Percentiles rank a stretch among this genome's conserved stretches.
Conservation (phyloP, 2,329 filamentous ascomycete species). For the Penicillium sp. region DNA sequence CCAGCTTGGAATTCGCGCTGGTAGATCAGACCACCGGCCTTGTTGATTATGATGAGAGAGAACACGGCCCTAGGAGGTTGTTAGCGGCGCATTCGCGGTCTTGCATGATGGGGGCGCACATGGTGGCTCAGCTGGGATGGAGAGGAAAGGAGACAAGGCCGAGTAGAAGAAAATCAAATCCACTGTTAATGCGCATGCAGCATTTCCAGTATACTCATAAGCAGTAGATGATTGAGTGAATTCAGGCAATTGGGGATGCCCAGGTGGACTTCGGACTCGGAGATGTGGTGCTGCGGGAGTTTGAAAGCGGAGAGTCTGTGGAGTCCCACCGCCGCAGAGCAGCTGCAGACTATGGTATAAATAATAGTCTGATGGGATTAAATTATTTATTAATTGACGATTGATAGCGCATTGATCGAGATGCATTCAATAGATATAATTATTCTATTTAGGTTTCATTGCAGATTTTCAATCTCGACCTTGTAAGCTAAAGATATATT, state of each 20-base stretch:
- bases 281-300: too few relatives aligned
- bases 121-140: constrained; percentile 15
- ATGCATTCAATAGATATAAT: too few relatives aligned
- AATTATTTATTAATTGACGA: too few relatives aligned
- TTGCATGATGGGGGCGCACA: constrained; percentile 19
- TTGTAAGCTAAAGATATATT: too few relatives aligned
- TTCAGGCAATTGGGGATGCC: neutral
- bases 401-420: too few relatives aligned
- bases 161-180: constrained; percentile 3
- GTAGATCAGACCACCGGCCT: constrained; percentile 94
- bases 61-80: constrained; percentile 78
- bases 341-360: too few relatives aligned
- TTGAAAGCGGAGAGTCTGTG: too few relatives aligned
- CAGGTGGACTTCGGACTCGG: too few relatives aligned
- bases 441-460: too few relatives aligned
- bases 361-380: too few relatives aligned
- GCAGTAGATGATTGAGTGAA: neutral
- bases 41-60: constrained; percentile 96
- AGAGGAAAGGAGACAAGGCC: constrained; percentile 12
- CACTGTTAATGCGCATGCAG: constrained; percentile 14
- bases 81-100: constrained; percentile 11
- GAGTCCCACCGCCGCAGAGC: too few relatives aligned
- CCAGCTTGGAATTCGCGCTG: constrained; percentile 90
- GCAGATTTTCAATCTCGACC: too few relatives aligned
- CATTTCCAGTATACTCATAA: constrained; percentile 10